Base-by-base conservation (phyloP, 2,329 filamentous ascomycete genomes). In the Alternaria infectoria region DNA sequence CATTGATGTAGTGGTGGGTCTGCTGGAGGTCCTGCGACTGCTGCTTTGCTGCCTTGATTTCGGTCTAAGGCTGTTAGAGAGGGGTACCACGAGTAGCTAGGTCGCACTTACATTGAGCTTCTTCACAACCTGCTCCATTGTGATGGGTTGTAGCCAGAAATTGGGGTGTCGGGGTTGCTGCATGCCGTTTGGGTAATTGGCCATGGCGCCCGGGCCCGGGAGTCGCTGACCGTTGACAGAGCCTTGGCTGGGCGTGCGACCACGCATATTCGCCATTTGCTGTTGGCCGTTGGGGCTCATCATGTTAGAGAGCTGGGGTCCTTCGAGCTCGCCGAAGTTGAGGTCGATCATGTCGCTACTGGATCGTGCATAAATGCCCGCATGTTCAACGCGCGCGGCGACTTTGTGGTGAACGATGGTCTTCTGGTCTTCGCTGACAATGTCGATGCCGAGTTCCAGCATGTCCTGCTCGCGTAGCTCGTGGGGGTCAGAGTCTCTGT, bases 401-500 rank as follows among this genome's bases (percentile, higher is more conserved):
- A 99, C 96, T 78, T 99, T 99, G 83, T 98, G 96, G 77, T 99
- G 96, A 13, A 99, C 94, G 26, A 99, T 93, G 0, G 94, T 97
- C 82, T 97, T 98, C 79, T 98, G 95, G 78, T 99, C 96, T 79
- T 99, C 96, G 80, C 93, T 97, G 55, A 99, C 95, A 75, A 99
- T 99, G 77, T 99, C 96, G 73, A 99, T 99, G 59, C 96, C 96
- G 36, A 99, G 86, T 77, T 99, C 96, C 57, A 99, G 84, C 67
- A 96, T 93, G 77, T 99, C 96, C 69, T 93, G 90, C 63, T 95
- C 93, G 74, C 94, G 91, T 32, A 99, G 84, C 77, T 98, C 95
- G 77, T 97, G 93, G 0, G 96, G 94, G 65, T 98, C 96, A 0
- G 95, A 98, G 80, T 99, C 96, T 71, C 94, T 89, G 74, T 97